Base-by-base conservation (phyloP, 768 basidiomycete species). In the Nevesoporus exiguus region DNA sequence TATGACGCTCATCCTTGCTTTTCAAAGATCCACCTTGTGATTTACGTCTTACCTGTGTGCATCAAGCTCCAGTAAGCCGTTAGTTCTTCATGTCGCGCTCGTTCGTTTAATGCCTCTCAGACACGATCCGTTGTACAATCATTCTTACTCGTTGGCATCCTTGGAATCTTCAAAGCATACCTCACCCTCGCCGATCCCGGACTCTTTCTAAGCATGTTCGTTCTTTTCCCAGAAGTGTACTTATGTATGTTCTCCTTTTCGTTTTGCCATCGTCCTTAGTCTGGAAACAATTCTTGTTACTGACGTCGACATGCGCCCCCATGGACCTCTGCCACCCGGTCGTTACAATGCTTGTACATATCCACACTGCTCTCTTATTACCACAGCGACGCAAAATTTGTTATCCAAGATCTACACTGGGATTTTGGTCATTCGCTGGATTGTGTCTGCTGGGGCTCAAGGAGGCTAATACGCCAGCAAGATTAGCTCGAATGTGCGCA, bases 91-190 rank as follows among this genome's bases (percentile, higher is more conserved):
- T 31, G 39, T 33, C 6, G 46, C 46, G 10, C 17, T 31, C 7
- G 10, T 13, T n/a, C 31, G 8, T 15, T 10, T 48, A 19, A 40
- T 4, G 22, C 1, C 11, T 46, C 37, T 13, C 52, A 95, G 93
- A 67, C 81, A 92, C 61, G 94, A 98, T 63, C 82, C 90, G 0
- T 76, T 98, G 22, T 93, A 88, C 51, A 90, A 0, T 72, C 81
- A 3, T 86, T 88, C 66, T 66, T 96, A 21, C 77, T 96, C 1
- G 60, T 86, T 15, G 93, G 93, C 17, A 75, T 94, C 41, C 74
- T 92, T 7, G 83, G 84, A 19, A 87, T 80, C 2, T 95, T 97
- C 79, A 97, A 98, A 71, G 78, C 93, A 29, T 98, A 98, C 71
- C 88, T 93, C 0, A 89, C 90, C 1, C 80, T 98, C 22, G 88